These are phyloP conservation scores for Coleophoma cylindrospora DNA, from an alignment of 2,329 filamentous ascomycete genomes.

Conservation along the genomic window DNA sequence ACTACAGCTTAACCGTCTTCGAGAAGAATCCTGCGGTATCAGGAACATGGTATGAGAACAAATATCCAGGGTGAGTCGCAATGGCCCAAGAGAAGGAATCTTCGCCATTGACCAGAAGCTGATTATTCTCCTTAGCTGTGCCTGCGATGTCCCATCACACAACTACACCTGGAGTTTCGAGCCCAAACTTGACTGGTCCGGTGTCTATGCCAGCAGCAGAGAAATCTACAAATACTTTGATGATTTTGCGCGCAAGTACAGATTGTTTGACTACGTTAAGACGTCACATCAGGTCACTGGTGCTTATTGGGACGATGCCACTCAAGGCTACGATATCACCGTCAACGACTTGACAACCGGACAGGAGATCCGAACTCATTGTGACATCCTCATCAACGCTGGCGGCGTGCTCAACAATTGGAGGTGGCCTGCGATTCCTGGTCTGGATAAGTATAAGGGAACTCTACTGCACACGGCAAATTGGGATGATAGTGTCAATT, in stretches of 20 bases:
- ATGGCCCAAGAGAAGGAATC: conserved; percentile 28
- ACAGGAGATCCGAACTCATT: conserved; percentile 9
- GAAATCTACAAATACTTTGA: conserved; percentile 51
- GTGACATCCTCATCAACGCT: conserved; percentile 16
- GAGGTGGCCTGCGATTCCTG: conserved; percentile 41
- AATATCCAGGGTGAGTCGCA: conserved; percentile 31
- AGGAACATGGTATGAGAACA: conserved; percentile 49
- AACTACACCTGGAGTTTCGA: conserved; percentile 56
- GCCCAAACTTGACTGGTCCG: conserved; percentile 50
- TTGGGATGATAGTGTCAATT: conserved; percentile 35
- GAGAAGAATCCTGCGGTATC: conserved; percentile 42
- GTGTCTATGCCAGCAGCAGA: conserved; percentile 51
- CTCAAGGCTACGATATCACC: conserved; percentile 41
- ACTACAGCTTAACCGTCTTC: conserved; percentile 35
- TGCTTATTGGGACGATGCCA: conserved; percentile 46
- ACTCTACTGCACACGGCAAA: conserved; percentile 37
- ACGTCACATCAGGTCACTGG: conserved; percentile 48
- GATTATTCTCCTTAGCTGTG: conserved; percentile 32
- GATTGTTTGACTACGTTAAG: conserved; percentile 48
- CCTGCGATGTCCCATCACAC: conserved; percentile 43
- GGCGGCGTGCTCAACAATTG: conserved; percentile 36
- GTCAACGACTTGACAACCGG: conserved; percentile 32
- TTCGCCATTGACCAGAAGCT: conserved; percentile 26
- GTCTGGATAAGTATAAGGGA: conserved; percentile 35
- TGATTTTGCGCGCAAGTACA: conserved; percentile 43